Evolutionary conservation across 352 stramenopile species (phyloP).

Genomic region (Pythium dissimile): DNA sequence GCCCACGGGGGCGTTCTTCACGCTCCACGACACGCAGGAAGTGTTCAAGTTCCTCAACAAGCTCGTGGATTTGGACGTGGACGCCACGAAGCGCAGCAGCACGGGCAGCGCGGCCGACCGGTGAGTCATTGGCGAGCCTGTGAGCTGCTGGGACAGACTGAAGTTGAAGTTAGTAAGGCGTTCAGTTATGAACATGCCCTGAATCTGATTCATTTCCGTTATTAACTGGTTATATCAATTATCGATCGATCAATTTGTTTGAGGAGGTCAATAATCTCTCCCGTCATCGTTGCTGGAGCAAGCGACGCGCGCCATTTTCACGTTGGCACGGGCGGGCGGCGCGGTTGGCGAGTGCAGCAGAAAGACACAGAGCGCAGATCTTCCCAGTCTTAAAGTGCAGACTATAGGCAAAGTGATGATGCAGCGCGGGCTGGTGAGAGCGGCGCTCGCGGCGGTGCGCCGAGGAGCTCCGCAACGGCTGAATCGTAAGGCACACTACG

Average conservation of each 20-base stretch:
- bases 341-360: background rate
- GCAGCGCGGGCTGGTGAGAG: constrained; percentile 12
- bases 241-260: background rate
- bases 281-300: constrained; percentile 10
- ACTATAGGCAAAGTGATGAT: background rate
- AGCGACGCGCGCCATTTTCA: constrained; percentile 15
- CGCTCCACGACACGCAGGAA: constrained; percentile 70
- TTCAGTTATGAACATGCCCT: background rate
- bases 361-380: background rate
- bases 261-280: background rate
- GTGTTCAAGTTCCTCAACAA: constrained; percentile 74
- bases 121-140: no score
- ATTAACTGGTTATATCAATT: background rate
- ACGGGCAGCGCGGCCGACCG: constrained; percentile 9
- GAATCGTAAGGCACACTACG: background rate
- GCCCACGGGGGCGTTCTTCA: constrained; percentile 67
- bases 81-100: constrained; percentile 19
- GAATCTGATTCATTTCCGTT: no score
- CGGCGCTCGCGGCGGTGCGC: background rate
- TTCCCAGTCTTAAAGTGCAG: background rate
- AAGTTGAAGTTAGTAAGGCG: constrained; percentile 20
- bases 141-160: background rate
- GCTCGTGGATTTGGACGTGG: constrained; percentile 39
- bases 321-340: constrained; percentile 8
- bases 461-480: background rate